Percentiles rank a stretch among this genome's conserved stretches.
Evolutionary conservation across 2,329 filamentous ascomycete genomes (phyloP).

Genomic region (Cladosporium oxysporum): DNA sequence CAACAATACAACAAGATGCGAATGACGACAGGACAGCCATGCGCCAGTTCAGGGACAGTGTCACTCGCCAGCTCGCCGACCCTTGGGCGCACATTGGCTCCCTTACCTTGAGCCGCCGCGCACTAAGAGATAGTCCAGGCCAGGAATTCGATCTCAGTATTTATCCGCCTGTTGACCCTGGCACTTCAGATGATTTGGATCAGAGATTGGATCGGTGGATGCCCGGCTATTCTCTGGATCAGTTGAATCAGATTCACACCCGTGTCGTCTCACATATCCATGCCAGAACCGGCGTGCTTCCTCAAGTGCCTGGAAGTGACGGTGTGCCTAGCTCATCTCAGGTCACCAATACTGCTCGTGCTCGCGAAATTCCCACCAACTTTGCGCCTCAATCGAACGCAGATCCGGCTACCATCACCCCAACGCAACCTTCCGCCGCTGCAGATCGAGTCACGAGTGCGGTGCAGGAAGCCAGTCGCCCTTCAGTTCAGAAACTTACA

Average conservation of each 20-base stretch:
- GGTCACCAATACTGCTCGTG: neutral
- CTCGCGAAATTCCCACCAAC: no score
- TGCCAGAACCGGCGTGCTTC: neutral
- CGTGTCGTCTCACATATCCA: neutral
- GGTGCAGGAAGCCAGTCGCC: no score
- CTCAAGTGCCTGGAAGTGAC: neutral
- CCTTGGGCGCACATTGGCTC: neutral
- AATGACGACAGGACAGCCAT: neutral
- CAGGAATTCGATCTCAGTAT: no score
- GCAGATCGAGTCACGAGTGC: no score
- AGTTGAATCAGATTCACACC: neutral
- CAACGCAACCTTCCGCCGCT: no score
- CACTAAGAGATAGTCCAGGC: no score
- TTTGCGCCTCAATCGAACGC: no score
- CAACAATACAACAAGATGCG: neutral
- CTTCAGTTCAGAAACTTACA: no score
- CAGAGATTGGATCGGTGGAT: neutral
- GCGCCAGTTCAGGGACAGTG: neutral
- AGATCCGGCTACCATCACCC: no score
- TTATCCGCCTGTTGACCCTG: no score
- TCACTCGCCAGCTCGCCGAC: neutral
- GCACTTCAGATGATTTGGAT: neutral
- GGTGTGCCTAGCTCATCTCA: neutral
- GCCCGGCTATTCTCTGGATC: neutral
- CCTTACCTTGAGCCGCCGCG: neutral